A percentile compares a stretch with the other conserved stretches of the same genome.
Evolutionary conservation across 2,329 filamentous ascomycete species (phyloP).

Genomic region (Zarea fungicola): DNA sequence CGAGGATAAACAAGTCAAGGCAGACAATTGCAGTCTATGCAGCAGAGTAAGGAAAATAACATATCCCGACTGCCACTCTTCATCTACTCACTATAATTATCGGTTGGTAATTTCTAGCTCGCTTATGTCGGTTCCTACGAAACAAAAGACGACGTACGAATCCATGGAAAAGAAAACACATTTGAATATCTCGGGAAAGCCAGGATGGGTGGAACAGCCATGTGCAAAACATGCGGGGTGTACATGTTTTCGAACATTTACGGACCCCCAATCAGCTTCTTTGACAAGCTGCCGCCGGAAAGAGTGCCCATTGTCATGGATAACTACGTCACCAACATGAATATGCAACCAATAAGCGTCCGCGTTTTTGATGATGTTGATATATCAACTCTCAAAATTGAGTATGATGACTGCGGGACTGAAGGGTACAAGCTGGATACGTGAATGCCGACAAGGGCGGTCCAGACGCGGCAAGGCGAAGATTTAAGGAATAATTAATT

Average conservation of each 20-base stretch:
- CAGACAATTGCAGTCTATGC: conserved; percentile 33
- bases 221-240: conserved; percentile 27
- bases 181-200: conserved; percentile 22
- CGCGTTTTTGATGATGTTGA: conserved; percentile 21
- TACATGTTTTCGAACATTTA: conserved; percentile 24
- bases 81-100: not conserved
- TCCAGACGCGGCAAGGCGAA: too few relatives aligned
- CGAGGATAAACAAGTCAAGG: conserved; percentile 35
- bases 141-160: conserved; percentile 21
- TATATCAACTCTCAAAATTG: not conserved
- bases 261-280: conserved; percentile 24
- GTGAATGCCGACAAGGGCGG: too few relatives aligned
- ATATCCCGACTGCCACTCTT: too few relatives aligned
- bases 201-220: conserved; percentile 17
- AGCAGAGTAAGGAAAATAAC: conserved; percentile 20
- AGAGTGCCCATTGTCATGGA: conserved; percentile 19
- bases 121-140: conserved; percentile 26
- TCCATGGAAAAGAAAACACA: conserved; percentile 22
- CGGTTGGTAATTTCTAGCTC: conserved; percentile 18
- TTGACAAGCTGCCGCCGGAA: conserved; percentile 23
- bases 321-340: conserved; percentile 21
- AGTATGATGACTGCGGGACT: conserved; percentile 1
- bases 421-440: not conserved
- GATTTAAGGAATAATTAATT: too few relatives aligned
- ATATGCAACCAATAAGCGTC: conserved; percentile 22